A percentile compares a stretch with the other conserved stretches of the same genome.
phyloP scores from a whole-genome alignment of 116 monocot species.

The Papilionanthe hybrid region DNA sequence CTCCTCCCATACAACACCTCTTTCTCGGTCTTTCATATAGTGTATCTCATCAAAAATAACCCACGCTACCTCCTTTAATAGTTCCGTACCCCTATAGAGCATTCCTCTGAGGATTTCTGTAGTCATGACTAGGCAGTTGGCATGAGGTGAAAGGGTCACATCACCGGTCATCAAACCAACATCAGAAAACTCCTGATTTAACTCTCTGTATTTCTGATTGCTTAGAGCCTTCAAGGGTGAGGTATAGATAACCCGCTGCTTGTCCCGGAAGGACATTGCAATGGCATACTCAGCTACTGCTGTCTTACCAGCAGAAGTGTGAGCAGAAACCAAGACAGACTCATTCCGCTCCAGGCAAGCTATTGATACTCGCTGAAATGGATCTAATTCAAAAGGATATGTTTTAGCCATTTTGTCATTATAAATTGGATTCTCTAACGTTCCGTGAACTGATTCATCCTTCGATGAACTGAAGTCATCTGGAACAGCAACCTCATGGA shows the following conservation, averaged over 20 bases:
- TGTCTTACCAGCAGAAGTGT: constrained; percentile 94
- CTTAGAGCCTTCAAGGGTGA: constrained; percentile 94
- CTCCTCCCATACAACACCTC: constrained; percentile 99
- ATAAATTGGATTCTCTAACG: constrained; percentile 58
- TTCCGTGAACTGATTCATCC: constrained; percentile 59
- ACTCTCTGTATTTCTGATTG: constrained; percentile 98
- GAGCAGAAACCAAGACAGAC: constrained; percentile 87
- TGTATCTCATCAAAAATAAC: constrained; percentile 99
- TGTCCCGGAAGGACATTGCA: constrained; percentile 88
- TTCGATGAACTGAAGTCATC: constrained; percentile 42
- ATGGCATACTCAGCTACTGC: constrained; percentile 91
- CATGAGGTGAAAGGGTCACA: constrained; percentile 86
- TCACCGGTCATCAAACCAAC: constrained; percentile 99
- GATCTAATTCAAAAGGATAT: constrained; percentile 80
- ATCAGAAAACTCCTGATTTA: constrained; percentile 89
- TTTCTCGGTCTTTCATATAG: constrained; percentile 99
- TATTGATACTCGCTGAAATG: constrained; percentile 74
- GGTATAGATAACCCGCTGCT: constrained; percentile 93
- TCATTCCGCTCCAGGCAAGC: constrained; percentile 90
- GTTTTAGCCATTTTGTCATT: constrained; percentile 74
- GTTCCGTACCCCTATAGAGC: constrained; percentile 95
- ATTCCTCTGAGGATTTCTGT: constrained; percentile 95
- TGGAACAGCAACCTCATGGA: constrained; percentile 95
- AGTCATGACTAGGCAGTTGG: constrained; percentile 95
- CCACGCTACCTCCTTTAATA: constrained; percentile 98